Base-by-base conservation (phyloP, 176 grass and related monocot genomes). In the Triticum monococcum region DNA sequence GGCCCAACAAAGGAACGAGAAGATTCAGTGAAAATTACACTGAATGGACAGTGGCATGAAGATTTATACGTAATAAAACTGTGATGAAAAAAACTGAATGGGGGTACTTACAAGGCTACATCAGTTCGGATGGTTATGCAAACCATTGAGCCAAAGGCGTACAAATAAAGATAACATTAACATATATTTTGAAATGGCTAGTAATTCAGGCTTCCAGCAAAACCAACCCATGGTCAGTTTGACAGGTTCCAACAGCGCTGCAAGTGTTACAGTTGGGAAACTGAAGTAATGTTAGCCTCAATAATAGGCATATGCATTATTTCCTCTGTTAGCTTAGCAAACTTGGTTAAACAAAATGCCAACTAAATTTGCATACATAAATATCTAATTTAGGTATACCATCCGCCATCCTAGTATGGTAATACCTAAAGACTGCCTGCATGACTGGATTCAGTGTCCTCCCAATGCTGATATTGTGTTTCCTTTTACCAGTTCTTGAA, bases 91-190 rank as follows among this genome's bases (percentile, higher is more conserved):
- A 16, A 84, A 32, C 46, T 81, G 36, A 23, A 12, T 52, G 30
- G 38, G n/a, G 74, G 50, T 77, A 82, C 36, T 77, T 88, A 98
- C 94, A 92, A 99, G 56, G 94, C 90, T 20, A 92, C 92, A 78
- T 99, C 92, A 84, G 97, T 99, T 73, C 87, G 86, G 75, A 96
- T 91, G 71, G 94, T 96, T 33, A 99, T 79, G 75, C 95, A 99
- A 88, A 99, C 86, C 94, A 99, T 96, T 43, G 93, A 94, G 66
- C 94, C 85, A 38, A 48, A 48, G 12, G 45, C 4, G 4, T 5
- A 46, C 45, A 46, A 5, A 46, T 46, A 48, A 48, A 48, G 12
- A 48, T 48, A 48, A 5, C 45, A 48, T 48, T 1, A 48, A 5
- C 45, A 48, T 48, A 13, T 13, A 46, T 46, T 46, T 46, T 46